Percentiles rank a stretch among this genome's conserved stretches.
Evolutionary conservation across 1,284 basidiomycete genomes (phyloP).

Genomic region (Apiotrichum brassicae): DNA sequence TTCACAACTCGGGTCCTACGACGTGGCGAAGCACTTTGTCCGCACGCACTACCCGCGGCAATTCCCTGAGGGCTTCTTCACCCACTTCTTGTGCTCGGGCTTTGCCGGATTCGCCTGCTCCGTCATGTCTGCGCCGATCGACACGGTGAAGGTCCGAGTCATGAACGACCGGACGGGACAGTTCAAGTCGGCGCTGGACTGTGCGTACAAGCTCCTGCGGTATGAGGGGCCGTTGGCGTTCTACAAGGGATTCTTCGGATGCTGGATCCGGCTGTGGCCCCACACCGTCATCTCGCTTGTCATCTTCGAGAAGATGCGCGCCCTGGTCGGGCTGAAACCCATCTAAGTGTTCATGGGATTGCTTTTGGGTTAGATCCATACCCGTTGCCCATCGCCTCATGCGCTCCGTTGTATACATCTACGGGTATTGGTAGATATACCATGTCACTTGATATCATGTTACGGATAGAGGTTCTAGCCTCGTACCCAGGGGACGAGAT

Average conservation of each 20-base stretch:
- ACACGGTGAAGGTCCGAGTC: conserved; percentile 20
- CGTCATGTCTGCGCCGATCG: conserved; percentile 14
- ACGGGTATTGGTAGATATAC: not conserved
- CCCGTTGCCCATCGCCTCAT: no score
- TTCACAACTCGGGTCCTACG: conserved; percentile 19
- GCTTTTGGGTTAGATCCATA: no score
- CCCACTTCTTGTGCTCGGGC: conserved; percentile 14
- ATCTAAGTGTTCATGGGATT: no score
- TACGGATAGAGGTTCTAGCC: no score
- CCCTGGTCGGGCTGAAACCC: conserved; percentile 12
- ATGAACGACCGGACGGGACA: conserved; percentile 15
- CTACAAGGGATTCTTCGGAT: conserved; percentile 21
- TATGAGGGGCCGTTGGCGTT: conserved; percentile 17
- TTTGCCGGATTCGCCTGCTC: conserved; percentile 17
- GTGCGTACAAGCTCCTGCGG: conserved; percentile 9
- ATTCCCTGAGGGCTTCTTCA: conserved; percentile 16
- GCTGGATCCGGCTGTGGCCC: conserved; percentile 20
- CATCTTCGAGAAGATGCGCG: conserved; percentile 15
- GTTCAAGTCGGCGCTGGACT: conserved; percentile 9
- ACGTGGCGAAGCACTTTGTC: conserved; percentile 19
- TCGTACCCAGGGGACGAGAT: no score
- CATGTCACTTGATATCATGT: conserved; percentile 1
- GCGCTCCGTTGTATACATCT: not conserved
- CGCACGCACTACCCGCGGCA: conserved; percentile 12
- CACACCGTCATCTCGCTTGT: conserved; percentile 17